Base-by-base conservation (phyloP, 164 flowering plant species). In the Protea cynaroides region DNA sequence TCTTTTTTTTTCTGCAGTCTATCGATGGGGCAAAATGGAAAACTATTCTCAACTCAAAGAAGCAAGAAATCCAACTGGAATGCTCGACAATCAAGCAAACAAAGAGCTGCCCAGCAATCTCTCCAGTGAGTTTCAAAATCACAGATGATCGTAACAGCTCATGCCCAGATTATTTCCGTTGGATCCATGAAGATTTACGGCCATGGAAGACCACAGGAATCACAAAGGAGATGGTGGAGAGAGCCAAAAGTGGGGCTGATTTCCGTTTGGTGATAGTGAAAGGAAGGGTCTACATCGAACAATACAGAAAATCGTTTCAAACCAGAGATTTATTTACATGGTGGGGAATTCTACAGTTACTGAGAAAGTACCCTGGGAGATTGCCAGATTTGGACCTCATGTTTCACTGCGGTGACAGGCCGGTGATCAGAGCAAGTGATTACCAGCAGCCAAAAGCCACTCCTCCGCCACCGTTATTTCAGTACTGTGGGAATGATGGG, bases 121-220 rank as follows among this genome's bases (percentile, higher is more conserved):
- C 34, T 29, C 34, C 34, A 5, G 34, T 29, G 34, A 29, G 34
- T 3, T 29, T 29, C 5, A 3, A 29, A 29, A 5, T 5, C 34
- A 29, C 34, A 29, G 34, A 29, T 29, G 34, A 29, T 29, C 34
- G 34, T 3, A 29, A 29, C 34, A 80, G 2, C 2, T 44, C 72
- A 21, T 88, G 96, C 64, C 96, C 96, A 0, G 87, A 83, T 0
- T 82, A 83, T 76, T 88, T 86, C 79, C 86, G 88, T 2, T 87
- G 89, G 90, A 87, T 89, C 66, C 68, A 89, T 72, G 89, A 87
- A 25, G 96, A 87, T 65, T 75, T 89, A 4, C 66, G 77, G 70
- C 90, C 89, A 1, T 89, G 93, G 93, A 78, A 75, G 56, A 61
- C 25, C 25, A 78, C 79, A 0, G 93, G 93, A 11, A 89, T 89